These are phyloP conservation scores for Candida hispaniensis DNA, from an alignment of 805 yeast species.

Conservation along the genomic window DNA sequence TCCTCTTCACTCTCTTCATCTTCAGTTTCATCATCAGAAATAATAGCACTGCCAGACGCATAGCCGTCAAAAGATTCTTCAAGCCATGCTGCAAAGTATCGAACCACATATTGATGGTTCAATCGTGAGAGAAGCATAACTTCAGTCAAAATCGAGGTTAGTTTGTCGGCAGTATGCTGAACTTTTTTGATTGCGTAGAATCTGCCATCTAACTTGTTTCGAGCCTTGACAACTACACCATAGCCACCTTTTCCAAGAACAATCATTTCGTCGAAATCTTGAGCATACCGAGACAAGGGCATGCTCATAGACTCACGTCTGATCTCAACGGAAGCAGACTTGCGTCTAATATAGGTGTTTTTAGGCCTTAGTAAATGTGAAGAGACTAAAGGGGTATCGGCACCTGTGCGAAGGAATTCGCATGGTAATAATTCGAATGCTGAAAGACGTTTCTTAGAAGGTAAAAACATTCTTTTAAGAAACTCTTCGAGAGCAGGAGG, in stretches of 20 bases:
- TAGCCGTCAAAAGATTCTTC: conserved; percentile 52
- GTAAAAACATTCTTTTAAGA: conserved; percentile 51
- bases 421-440: conserved; percentile 79
- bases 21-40: conserved; percentile 21
- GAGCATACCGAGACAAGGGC: conserved; percentile 53
- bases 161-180: conserved; percentile 65
- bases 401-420: conserved; percentile 58
- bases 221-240: conserved; percentile 96
- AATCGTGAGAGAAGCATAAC: conserved; percentile 85
- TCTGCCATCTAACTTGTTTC: conserved; percentile 88
- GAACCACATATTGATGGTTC: conserved; percentile 89
- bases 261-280: conserved; percentile 92
- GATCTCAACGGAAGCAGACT: conserved; percentile 4
- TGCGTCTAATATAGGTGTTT: conserved; percentile 1
- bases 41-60: conserved; percentile 31
- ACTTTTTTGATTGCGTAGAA: conserved; percentile 91
- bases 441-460: conserved; percentile 60
- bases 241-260: conserved; percentile 89
- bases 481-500: conserved; percentile 58
- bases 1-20: conserved; percentile 23
- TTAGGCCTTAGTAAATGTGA: conserved; percentile 1
- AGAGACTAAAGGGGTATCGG: conserved; percentile 5
- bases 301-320: conserved; percentile 17
- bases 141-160: conserved; percentile 76
- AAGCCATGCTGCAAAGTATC: conserved; percentile 96